A percentile compares a stretch with the other conserved stretches of the same genome.
Evolutionary conservation across 495 filamentous ascomycete species (phyloP).

Genomic region (Lasiosphaeria ovina): DNA sequence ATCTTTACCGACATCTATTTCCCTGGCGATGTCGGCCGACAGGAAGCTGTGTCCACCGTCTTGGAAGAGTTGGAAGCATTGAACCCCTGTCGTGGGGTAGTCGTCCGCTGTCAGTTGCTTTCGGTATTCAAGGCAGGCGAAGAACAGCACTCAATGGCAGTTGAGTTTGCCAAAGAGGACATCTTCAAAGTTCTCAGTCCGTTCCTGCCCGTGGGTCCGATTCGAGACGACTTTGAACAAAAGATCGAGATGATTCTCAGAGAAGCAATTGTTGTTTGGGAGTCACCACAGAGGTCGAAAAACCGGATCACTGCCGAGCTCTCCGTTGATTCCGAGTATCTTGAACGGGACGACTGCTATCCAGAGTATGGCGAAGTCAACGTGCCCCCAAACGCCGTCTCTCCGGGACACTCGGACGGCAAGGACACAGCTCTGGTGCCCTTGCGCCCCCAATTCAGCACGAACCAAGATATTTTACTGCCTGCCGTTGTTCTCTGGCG

Average conservation of each 20-base stretch:
- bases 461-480: too few species aligned
- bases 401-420: not conserved
- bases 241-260: not conserved
- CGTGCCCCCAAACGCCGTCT: not conserved
- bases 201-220: not conserved
- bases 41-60: not conserved
- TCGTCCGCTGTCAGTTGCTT: not conserved
- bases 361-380: not conserved
- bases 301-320: not conserved
- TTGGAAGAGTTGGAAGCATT: not conserved
- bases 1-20: conserved; percentile 6
- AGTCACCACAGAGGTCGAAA: not conserved
- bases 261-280: not conserved
- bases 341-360: not conserved
- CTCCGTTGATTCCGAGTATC: not conserved
- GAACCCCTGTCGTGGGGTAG: not conserved
- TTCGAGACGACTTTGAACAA: not conserved
- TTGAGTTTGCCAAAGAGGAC: not conserved
- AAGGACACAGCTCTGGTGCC: not conserved
- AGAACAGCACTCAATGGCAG: not conserved
- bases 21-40: not conserved
- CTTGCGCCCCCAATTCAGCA: not conserved
- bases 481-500: too few species aligned
- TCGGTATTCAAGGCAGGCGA: not conserved
- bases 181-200: not conserved